phyloP scores from a whole-genome alignment of 441 rosid genomes.

The Cnidoscolus chayamansa region DNA sequence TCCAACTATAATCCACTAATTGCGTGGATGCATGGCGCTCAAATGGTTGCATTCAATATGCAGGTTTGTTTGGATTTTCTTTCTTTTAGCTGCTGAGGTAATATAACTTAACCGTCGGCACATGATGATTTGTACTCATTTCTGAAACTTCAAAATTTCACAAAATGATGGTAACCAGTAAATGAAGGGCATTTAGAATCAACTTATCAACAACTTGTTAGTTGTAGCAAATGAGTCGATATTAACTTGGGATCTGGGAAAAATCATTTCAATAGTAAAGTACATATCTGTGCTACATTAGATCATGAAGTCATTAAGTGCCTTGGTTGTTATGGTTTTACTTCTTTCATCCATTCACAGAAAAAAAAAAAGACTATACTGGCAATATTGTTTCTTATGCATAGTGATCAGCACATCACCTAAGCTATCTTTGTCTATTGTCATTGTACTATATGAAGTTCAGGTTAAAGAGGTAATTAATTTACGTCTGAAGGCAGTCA shows the following conservation, averaged over 20 bases:
- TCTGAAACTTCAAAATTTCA: constrained; percentile 1
- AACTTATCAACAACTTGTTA: neutral
- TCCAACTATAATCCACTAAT: constrained; percentile 85
- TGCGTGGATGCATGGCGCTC: constrained; percentile 97
- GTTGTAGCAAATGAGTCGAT: neutral
- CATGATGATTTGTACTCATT: neutral
- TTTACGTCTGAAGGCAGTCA: neutral
- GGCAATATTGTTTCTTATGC: neutral
- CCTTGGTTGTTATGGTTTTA: neutral
- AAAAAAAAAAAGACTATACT: neutral
- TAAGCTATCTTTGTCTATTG: neutral
- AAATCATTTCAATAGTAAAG: neutral
- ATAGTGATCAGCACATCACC: neutral
- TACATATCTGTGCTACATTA: neutral
- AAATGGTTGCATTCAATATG: constrained; percentile 99
- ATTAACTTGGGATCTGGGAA: neutral
- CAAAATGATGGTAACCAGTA: neutral
- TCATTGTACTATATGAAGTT: neutral
- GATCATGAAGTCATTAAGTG: neutral
- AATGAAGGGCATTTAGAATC: neutral
- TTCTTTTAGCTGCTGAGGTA: neutral
- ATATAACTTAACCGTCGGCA: neutral
- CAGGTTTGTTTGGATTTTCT: constrained; percentile 50
- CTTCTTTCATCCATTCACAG: neutral
- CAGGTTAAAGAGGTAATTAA: neutral